A percentile compares a stretch with the other conserved stretches of the same genome.
Conservation (phyloP, 306 rosid species). For the Albizia julibrissin region DNA sequence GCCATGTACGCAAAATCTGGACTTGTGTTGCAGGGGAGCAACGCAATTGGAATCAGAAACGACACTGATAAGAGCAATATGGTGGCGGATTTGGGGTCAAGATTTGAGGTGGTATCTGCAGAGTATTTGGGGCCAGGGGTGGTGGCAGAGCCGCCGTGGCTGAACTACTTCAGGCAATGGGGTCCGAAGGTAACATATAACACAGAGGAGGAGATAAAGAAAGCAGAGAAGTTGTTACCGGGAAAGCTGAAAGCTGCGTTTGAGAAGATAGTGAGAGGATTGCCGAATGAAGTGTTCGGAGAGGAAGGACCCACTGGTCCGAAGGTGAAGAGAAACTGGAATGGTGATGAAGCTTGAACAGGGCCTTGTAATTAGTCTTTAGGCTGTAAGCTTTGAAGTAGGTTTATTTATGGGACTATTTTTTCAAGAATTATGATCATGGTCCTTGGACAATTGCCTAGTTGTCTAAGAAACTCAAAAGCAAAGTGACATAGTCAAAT, state of each 20-base stretch:
- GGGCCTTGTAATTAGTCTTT: no score
- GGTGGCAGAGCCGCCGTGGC: slow-evolving; percentile 8
- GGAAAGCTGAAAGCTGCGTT: slow-evolving; percentile 46
- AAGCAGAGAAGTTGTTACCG: slow-evolving; percentile 43
- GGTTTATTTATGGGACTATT: background rate
- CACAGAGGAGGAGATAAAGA: slow-evolving; percentile 39
- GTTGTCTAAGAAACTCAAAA: background rate
- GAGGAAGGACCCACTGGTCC: slow-evolving; percentile 74
- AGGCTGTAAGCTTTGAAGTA: background rate
- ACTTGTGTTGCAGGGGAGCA: slow-evolving; percentile 45
- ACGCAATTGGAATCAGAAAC: slow-evolving; percentile 54
- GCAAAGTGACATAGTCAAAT: background rate
- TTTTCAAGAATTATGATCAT: background rate
- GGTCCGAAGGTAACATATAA: slow-evolving; percentile 54
- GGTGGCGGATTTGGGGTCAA: slow-evolving; percentile 41
- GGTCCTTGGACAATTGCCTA: background rate
- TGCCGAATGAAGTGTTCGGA: slow-evolving; percentile 56
- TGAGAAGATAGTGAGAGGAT: slow-evolving; percentile 26
- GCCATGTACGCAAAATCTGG: slow-evolving; percentile 67
- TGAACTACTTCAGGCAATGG: slow-evolving; percentile 56
- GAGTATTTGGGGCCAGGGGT: slow-evolving; percentile 32
- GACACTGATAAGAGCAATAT: slow-evolving; percentile 48
- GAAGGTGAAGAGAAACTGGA: slow-evolving; percentile 53
- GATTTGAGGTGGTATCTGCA: slow-evolving; percentile 48
- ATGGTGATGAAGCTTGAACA: slow-evolving; percentile 46